Base-by-base conservation (phyloP, 2,329 filamentous ascomycete genomes). In the Penicillium brevicompactum region DNA sequence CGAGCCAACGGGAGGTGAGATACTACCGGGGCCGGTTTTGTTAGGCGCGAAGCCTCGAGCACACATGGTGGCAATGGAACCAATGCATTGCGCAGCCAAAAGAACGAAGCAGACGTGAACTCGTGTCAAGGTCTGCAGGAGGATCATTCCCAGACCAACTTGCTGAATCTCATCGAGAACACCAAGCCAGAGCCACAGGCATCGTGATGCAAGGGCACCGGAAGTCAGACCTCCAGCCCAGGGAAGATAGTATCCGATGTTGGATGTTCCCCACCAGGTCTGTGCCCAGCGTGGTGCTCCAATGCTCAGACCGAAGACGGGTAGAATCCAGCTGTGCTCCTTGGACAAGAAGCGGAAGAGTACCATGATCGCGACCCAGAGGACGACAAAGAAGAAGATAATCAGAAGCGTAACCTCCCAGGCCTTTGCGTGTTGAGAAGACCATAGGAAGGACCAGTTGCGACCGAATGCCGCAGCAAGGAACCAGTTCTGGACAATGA, bases 401-500 rank as follows among this genome's bases (percentile, higher is more conserved):
- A 75, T 64, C 1, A 88, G 77, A 2, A 87, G 67, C 18, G 80
- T 73, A 44, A 87, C 78, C 32, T 80, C 73, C 82, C 84, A 87
- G n/a, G 74, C 70, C 7, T 81, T 76, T 2, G 82, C 80, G 63
- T 84, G 79, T 46, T 80, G 72, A 11, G 82, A 83, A 52, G 73
- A 76, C 80, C 84, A 88, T 22, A 87, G 78, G 74, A 82, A 89
- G 40, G 75, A 74, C 86, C 86, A 88, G 69, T 86, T 88, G 45
- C 86, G 82, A 31, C 86, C 86, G 64, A 87, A 88, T 2, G 83
- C 84, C 0, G 86, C 80, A 11, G 82, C 84, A 40, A 88, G 80
- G 75, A 85, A 88, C 78, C 85, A 87, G 70, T 88, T 88, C 67
- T 88, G 85, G 34, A 88, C 71, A 56, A 87, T 74, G 46, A 88